Conservation (phyloP, 78 protist species). For the Acrasis kona region DNA sequence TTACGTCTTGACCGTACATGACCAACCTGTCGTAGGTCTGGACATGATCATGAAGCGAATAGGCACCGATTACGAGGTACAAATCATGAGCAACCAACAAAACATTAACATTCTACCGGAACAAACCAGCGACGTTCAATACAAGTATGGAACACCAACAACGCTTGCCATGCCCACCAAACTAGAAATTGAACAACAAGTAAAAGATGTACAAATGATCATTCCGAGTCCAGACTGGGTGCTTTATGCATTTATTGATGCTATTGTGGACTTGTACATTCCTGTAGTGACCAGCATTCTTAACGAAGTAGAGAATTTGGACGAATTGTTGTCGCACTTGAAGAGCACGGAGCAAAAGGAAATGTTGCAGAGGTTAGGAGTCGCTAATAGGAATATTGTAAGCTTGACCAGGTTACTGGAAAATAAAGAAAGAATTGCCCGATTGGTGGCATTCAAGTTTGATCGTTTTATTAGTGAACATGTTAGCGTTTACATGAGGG, state of each 20-base stretch:
- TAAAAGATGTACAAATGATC: not conserved
- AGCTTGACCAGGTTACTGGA: not conserved
- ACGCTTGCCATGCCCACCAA: too few relatives aligned
- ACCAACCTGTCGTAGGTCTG: too few relatives aligned
- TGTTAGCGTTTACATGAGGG: not conserved
- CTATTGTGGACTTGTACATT: not conserved
- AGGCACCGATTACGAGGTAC: not conserved
- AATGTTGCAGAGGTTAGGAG: not conserved
- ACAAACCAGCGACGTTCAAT: too few relatives aligned
- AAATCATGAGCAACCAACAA: too few relatives aligned
- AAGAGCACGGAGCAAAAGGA: not conserved
- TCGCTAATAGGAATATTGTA: not conserved
- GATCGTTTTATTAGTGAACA: not conserved
- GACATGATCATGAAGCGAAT: too few relatives aligned
- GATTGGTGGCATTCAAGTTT: not conserved
- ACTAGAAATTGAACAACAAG: not conserved
- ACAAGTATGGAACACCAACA: too few relatives aligned
- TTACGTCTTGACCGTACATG: slow-evolving; percentile 6
- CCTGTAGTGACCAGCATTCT: not conserved
- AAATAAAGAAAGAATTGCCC: not conserved
- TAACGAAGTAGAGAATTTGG: slow-evolving; percentile 16
- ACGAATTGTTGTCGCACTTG: not conserved
- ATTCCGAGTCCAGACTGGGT: slow-evolving; percentile 13
- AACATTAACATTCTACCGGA: too few relatives aligned
- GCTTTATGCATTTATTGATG: slow-evolving; percentile 4